phyloP scores from a whole-genome alignment of 2,329 filamentous ascomycete genomes.

The Xylariaceae sp. region DNA sequence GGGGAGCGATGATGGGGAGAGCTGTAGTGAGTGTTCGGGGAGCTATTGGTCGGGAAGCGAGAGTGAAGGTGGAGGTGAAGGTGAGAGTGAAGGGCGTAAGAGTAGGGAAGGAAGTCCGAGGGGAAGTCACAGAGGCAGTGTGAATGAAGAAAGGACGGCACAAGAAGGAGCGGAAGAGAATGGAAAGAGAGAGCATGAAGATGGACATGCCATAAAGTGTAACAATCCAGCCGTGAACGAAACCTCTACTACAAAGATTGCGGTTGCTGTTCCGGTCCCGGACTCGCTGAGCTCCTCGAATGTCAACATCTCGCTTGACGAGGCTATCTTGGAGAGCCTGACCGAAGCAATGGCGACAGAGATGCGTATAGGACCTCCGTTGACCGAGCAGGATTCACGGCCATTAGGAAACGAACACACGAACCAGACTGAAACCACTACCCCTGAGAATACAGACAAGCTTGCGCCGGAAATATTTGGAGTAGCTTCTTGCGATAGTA shows the following conservation, averaged over 20 bases:
- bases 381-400: not conserved
- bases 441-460: not conserved
- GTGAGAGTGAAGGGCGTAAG: constrained; percentile 43
- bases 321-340: constrained; percentile 38
- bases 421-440: not conserved
- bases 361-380: constrained; percentile 26
- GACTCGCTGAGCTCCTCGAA: constrained; percentile 1
- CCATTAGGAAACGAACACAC: not conserved
- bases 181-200: constrained; percentile 22
- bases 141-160: constrained; percentile 16
- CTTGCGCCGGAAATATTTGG: not conserved
- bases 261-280: not conserved
- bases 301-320: constrained; percentile 33
- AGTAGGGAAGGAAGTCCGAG: constrained; percentile 31
- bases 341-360: constrained; percentile 41
- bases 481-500: not conserved
- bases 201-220: not conserved
- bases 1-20: constrained; percentile 37
- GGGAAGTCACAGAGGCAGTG: constrained; percentile 30
- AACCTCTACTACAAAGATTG: constrained; percentile 13
- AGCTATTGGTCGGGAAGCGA: constrained; percentile 34
- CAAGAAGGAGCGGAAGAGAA: constrained; percentile 21
- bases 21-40: constrained; percentile 35
- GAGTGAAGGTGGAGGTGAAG: constrained; percentile 42
- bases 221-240: constrained; percentile 1